These are phyloP conservation scores for Boletus vinaceobasis DNA, from an alignment of 768 basidiomycete genomes.

Conservation along the genomic window DNA sequence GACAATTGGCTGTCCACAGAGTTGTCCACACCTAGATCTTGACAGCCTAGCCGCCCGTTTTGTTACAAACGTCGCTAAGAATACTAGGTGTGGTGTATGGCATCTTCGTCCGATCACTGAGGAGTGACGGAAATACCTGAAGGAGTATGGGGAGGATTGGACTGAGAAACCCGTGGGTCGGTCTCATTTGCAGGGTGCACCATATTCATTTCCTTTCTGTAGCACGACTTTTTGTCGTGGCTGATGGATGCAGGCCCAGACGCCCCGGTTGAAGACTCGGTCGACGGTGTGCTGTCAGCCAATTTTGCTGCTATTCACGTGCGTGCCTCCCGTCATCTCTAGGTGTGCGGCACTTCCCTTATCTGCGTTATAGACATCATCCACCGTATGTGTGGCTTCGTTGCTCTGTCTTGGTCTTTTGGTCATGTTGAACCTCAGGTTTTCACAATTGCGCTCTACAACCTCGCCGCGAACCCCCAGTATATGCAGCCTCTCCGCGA, in stretches of 20 bases:
- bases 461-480: not conserved
- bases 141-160: conserved; percentile 27
- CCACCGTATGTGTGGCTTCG: not conserved
- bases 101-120: conserved; percentile 29
- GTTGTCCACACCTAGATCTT: not conserved
- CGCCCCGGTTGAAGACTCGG: conserved; percentile 10
- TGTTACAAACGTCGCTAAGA: conserved; percentile 1
- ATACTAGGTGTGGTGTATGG: conserved; percentile 1
- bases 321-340: not conserved
- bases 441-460: not conserved
- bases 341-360: not conserved
- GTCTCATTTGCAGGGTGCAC: not conserved
- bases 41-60: conserved; percentile 18
- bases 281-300: not conserved
- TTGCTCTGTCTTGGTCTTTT: not conserved
- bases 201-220: not conserved
- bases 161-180: conserved; percentile 32
- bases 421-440: not conserved
- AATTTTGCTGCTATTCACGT: conserved; percentile 25
- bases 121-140: conserved; percentile 23
- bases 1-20: not conserved
- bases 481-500: conserved; percentile 28
- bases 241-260: not conserved
- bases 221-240: conserved; percentile 31
- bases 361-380: not conserved